Conservation (phyloP, 805 yeast species). For the Pichia occidentalis region DNA sequence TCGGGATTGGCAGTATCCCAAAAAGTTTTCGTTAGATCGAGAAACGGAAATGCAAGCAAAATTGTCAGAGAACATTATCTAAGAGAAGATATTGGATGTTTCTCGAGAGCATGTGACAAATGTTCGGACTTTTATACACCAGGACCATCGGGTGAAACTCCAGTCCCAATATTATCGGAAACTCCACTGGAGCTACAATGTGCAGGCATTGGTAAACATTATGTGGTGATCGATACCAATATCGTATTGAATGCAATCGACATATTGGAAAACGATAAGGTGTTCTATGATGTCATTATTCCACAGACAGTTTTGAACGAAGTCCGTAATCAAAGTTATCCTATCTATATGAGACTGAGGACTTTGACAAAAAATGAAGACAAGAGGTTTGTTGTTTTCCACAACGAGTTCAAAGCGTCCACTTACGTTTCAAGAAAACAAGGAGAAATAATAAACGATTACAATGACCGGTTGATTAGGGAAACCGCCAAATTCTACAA, state of each 20-base stretch:
- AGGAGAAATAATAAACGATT: slow-evolving; percentile 76
- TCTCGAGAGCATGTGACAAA: slow-evolving; percentile 57
- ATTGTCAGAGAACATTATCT: slow-evolving; percentile 91
- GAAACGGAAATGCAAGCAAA: slow-evolving; percentile 85
- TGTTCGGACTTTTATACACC: slow-evolving; percentile 54
- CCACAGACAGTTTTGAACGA: slow-evolving; percentile 95
- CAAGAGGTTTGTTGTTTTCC: slow-evolving; percentile 84
- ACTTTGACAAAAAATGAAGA: slow-evolving; percentile 66
- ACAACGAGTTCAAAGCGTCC: slow-evolving; percentile 77
- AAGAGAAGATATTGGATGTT: slow-evolving; percentile 88
- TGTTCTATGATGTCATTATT: slow-evolving; percentile 84
- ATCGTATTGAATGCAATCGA: slow-evolving; percentile 86
- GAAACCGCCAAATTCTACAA: slow-evolving; percentile 66
- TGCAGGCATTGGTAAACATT: slow-evolving; percentile 57
- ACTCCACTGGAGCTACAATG: slow-evolving; percentile 44
- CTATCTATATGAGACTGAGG: slow-evolving; percentile 80
- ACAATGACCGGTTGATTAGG: slow-evolving; percentile 88
- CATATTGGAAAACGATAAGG: slow-evolving; percentile 66
- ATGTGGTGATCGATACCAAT: slow-evolving; percentile 81
- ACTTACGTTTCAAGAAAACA: slow-evolving; percentile 59
- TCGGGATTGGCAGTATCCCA: slow-evolving; percentile 64
- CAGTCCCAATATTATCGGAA: slow-evolving; percentile 58
- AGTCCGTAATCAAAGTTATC: slow-evolving; percentile 79
- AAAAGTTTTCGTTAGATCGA: slow-evolving; percentile 86
- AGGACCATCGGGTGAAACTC: slow-evolving; percentile 62